These are phyloP conservation scores for Termitomyces sp. DNA, from an alignment of 768 basidiomycete species.

Conservation along the genomic window DNA sequence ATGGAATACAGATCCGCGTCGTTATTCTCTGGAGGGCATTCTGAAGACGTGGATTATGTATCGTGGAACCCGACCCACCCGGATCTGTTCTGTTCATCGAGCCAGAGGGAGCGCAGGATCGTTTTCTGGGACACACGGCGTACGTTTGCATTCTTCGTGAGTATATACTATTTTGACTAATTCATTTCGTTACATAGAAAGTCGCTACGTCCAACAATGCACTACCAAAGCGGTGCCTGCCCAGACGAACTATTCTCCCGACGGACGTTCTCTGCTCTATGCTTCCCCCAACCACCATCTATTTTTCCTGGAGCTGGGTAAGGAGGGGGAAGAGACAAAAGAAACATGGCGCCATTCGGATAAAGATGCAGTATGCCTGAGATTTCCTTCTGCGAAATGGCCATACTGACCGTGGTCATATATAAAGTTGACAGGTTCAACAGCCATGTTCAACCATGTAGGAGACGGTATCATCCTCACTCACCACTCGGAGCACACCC, in stretches of 20 bases:
- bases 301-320: constrained; percentile 54
- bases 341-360: constrained; percentile 40
- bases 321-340: constrained; percentile 43
- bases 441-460: constrained; percentile 69
- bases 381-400: neutral
- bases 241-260: constrained; percentile 66
- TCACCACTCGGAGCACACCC: constrained; percentile 54
- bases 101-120: constrained; percentile 67
- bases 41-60: constrained; percentile 76
- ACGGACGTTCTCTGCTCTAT: constrained; percentile 61
- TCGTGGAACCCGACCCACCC: constrained; percentile 86
- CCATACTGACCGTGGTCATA: neutral
- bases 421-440: constrained; percentile 47
- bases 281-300: constrained; percentile 55
- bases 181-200: constrained; percentile 40
- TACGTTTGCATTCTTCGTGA: constrained; percentile 29
- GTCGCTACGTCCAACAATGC: constrained; percentile 57
- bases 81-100: constrained; percentile 75
- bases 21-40: constrained; percentile 64
- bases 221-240: constrained; percentile 54
- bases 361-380: constrained; percentile 40
- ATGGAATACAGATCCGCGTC: constrained; percentile 66
- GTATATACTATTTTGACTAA: neutral
- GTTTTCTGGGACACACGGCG: constrained; percentile 86
- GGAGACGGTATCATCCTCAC: constrained; percentile 70